A percentile compares a stretch with the other conserved stretches of the same genome.
Evolutionary conservation across 495 filamentous ascomycete genomes (phyloP).

Genomic region (Aspergillus incahuasiensis): DNA sequence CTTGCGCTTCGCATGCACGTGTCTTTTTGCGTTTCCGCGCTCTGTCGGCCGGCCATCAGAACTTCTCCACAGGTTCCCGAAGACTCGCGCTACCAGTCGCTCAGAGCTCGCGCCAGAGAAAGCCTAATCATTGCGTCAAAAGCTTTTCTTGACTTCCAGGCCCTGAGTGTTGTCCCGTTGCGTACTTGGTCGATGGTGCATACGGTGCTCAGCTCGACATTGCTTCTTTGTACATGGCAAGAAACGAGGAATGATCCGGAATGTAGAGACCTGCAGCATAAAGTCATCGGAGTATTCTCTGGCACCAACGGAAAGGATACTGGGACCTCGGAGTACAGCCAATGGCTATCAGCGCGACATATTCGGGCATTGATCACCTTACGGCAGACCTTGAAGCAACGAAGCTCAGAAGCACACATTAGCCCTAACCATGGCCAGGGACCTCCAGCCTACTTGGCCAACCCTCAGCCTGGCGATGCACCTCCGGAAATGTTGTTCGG

Average conservation of each 20-base stretch:
- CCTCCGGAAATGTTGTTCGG: background rate
- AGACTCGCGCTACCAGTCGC: slow-evolving; percentile 6
- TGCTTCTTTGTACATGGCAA: slow-evolving; percentile 38
- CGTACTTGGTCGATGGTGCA: slow-evolving; percentile 39
- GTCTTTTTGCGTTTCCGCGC: slow-evolving; percentile 27
- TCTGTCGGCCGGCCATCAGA: slow-evolving; percentile 35
- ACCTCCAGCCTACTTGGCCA: slow-evolving; percentile 5
- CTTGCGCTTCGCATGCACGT: slow-evolving; percentile 34
- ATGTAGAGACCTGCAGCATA: slow-evolving; percentile 30
- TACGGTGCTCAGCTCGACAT: slow-evolving; percentile 32
- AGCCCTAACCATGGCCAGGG: background rate
- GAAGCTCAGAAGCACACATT: background rate
- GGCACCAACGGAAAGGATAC: slow-evolving; percentile 18
- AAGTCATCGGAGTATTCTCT: slow-evolving; percentile 33
- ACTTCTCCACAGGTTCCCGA: slow-evolving; percentile 3
- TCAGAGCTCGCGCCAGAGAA: slow-evolving; percentile 24
- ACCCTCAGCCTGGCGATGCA: background rate
- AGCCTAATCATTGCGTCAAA: slow-evolving; percentile 31
- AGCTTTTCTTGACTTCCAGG: slow-evolving; percentile 34
- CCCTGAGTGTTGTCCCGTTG: slow-evolving; percentile 29
- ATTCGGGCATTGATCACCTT: slow-evolving; percentile 32
- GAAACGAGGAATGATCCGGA: slow-evolving; percentile 33
- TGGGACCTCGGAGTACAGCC: slow-evolving; percentile 15
- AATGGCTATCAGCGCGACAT: slow-evolving; percentile 34
- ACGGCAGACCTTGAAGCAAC: slow-evolving; percentile 15